Conservation (phyloP, 2,329 filamentous ascomycete species). For the Akanthomyces lecanii region DNA sequence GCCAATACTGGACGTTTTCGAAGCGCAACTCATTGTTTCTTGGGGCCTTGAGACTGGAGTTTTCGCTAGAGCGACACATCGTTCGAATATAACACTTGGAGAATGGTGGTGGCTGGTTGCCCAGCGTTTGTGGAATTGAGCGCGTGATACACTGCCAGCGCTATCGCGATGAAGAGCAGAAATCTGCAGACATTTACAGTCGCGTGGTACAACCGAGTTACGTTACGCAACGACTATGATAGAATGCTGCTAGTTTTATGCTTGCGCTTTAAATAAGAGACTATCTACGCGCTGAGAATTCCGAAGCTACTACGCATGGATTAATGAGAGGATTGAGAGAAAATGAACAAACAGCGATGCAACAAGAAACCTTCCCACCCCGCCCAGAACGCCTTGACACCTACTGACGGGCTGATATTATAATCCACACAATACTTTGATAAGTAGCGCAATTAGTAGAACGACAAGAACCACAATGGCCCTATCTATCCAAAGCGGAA, state of each 20-base stretch:
- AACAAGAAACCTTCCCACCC: neutral
- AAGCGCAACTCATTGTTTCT: slow-evolving; percentile 52
- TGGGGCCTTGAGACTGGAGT: slow-evolving; percentile 57
- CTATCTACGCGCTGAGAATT: too few relatives aligned
- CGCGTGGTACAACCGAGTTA: neutral
- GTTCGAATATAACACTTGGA: slow-evolving; percentile 42
- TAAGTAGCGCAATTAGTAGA: slow-evolving; percentile 65
- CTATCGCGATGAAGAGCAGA: neutral
- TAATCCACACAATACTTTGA: slow-evolving; percentile 46
- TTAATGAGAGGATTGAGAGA: neutral
- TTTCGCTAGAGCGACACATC: slow-evolving; percentile 38
- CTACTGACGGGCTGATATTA: slow-evolving; percentile 2
- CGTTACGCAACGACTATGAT: neutral
- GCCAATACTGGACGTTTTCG: slow-evolving; percentile 58
- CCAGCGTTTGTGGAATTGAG: slow-evolving; percentile 21
- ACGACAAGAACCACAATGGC: slow-evolving; percentile 70
- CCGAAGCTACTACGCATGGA: too few relatives aligned
- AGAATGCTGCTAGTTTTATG: neutral
- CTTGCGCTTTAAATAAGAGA: neutral
- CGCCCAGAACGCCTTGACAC: neutral
- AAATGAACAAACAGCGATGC: neutral
- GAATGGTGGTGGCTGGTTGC: slow-evolving; percentile 68
- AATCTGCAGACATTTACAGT: neutral
- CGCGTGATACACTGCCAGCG: neutral
- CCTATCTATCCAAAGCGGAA: slow-evolving; percentile 75